Percentiles rank a stretch among this genome's conserved stretches.
These are phyloP conservation scores for Aspergillus cristatus DNA, from an alignment of 495 filamentous ascomycete genomes.

Conservation along the genomic window DNA sequence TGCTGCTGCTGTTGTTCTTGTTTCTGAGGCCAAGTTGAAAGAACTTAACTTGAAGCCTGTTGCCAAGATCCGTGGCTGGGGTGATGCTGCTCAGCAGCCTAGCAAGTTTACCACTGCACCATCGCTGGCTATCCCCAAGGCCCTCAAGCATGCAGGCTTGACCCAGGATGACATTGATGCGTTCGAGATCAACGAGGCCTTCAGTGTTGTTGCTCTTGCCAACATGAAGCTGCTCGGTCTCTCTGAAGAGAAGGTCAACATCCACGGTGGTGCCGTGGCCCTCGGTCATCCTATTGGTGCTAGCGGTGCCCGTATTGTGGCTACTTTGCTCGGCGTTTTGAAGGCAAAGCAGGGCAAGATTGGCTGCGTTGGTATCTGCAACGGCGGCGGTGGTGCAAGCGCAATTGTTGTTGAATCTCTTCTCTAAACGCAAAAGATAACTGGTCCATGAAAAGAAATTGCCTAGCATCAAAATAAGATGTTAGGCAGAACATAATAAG, in stretches of 20 bases:
- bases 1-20: slow-evolving; percentile 79
- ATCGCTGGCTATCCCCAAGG: slow-evolving; percentile 92
- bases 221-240: slow-evolving; percentile 85
- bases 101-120: slow-evolving; percentile 94
- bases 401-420: slow-evolving; percentile 76
- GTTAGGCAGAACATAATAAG: too few species aligned
- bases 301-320: slow-evolving; percentile 85
- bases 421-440: slow-evolving; percentile 11
- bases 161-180: slow-evolving; percentile 69
- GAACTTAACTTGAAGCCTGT: slow-evolving; percentile 81
- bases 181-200: slow-evolving; percentile 99
- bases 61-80: slow-evolving; percentile 94
- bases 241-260: slow-evolving; percentile 79
- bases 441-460: too few species aligned
- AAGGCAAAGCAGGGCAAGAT: slow-evolving; percentile 87
- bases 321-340: slow-evolving; percentile 83
- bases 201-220: slow-evolving; percentile 90
- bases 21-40: slow-evolving; percentile 82
- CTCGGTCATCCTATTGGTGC: slow-evolving; percentile 91
- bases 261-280: slow-evolving; percentile 91
- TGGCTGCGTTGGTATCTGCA: slow-evolving; percentile 92
- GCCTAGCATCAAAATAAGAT: too few species aligned
- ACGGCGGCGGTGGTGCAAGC: slow-evolving; percentile 90
- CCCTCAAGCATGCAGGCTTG: slow-evolving; percentile 81
- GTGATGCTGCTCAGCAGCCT: slow-evolving; percentile 80